Evolutionary conservation across 345 rosid genomes (phyloP), one percentile per base, ranked within the genome.

Genomic region (Euphorbia peplus): DNA sequence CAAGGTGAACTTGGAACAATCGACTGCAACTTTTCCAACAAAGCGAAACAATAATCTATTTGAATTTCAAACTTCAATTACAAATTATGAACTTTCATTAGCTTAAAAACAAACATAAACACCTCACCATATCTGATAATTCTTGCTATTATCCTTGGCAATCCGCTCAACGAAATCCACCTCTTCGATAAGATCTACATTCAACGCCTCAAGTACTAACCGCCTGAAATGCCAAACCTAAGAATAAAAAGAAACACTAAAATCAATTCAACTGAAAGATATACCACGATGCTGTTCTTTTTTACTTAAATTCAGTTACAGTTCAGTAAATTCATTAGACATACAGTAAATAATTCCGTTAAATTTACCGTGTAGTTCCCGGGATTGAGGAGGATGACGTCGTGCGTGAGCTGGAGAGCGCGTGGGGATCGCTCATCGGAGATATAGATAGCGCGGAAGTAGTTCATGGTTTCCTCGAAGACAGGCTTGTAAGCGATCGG

Each of bases 201-300:
- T 63, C 32, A 91, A 80, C 11, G 85, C 77, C 59, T 90, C 87
- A 12, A 91, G 85, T 46, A 91, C 69, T 46, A 73, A 76, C 47
- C 96, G 86, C 85, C 98, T 90, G 70, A 91, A 95, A 68, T 90
- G 92, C 99, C 99, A 95, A 64, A 91, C 97, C 96, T 95, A 75
- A 78, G 22, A 60, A 10, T 10, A 25, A 78, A 46, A 68, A 12
- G 61, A 42, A 47, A 62, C n/a, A 10, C 13, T 8, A 6, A 44
- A 70, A 14, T 52, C 35, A 47, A 19, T 62, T 37, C 29, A 62
- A n/a, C 13, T 41, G 4, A 53, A 24, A 16, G 11, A 0, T 3
- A 9, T n/a, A n/a, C n/a, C n/a, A n/a, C n/a, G n/a, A n/a, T n/a
- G n/a, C n/a, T n/a, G n/a, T n/a, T n/a, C n/a, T n/a, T n/a, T n/a